A percentile compares a stretch with the other conserved stretches of the same genome.
These are phyloP conservation scores for Allodekkera sacchari DNA, from an alignment of 805 yeast species.

Conservation along the genomic window DNA sequence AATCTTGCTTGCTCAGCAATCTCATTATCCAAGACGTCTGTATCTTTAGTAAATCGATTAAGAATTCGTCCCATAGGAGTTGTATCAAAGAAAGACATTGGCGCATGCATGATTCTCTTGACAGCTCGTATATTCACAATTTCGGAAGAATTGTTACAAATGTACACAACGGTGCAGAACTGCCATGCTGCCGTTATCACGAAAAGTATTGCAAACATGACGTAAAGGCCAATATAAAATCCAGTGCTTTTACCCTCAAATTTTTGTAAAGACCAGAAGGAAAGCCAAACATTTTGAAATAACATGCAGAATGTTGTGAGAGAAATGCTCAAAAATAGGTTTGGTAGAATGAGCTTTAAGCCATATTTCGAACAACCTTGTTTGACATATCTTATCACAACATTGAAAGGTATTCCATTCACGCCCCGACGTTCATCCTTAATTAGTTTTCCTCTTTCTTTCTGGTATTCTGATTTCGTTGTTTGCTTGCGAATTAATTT, in stretches of 20 bases:
- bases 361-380: slow-evolving; percentile 48
- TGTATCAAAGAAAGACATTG: slow-evolving; percentile 77
- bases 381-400: slow-evolving; percentile 43
- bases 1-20: slow-evolving; percentile 63
- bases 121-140: slow-evolving; percentile 55
- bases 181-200: slow-evolving; percentile 34
- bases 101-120: slow-evolving; percentile 56
- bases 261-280: slow-evolving; percentile 63
- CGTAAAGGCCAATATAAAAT: slow-evolving; percentile 66
- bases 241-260: slow-evolving; percentile 37
- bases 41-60: slow-evolving; percentile 81
- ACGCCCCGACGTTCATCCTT: slow-evolving; percentile 24
- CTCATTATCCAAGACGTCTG: slow-evolving; percentile 76
- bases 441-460: slow-evolving; percentile 63
- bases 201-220: slow-evolving; percentile 45
- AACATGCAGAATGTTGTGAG: slow-evolving; percentile 42
- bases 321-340: slow-evolving; percentile 11
- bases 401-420: slow-evolving; percentile 32
- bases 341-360: slow-evolving; percentile 17
- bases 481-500: slow-evolving; percentile 16
- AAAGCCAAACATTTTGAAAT: slow-evolving; percentile 68
- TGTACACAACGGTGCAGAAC: slow-evolving; percentile 39
- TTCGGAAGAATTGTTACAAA: slow-evolving; percentile 47
- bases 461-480: slow-evolving; percentile 28
- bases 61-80: slow-evolving; percentile 84